These are phyloP conservation scores for Mesembryanthemum crystallinum DNA, from an alignment of 148 eudicot genomes.

Conservation along the genomic window DNA sequence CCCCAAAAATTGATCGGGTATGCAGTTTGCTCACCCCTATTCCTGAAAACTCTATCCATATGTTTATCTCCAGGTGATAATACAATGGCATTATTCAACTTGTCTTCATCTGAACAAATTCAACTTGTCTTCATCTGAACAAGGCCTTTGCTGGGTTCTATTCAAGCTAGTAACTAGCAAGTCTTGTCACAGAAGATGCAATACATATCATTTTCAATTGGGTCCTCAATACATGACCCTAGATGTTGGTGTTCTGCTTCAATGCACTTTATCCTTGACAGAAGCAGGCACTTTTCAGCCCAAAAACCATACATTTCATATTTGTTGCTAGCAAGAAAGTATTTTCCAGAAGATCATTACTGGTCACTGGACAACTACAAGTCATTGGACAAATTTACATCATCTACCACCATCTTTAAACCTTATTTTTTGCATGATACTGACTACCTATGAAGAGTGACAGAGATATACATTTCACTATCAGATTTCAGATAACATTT, in stretches of 20 bases:
- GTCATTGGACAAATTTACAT: too few species aligned
- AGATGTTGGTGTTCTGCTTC: background rate
- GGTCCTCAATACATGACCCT: slow-evolving; percentile 1
- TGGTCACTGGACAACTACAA: slow-evolving; percentile 11
- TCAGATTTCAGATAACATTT: slow-evolving; percentile 4
- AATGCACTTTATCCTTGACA: background rate
- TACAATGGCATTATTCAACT: slow-evolving; percentile 15
- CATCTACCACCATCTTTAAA: background rate
- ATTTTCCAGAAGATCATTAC: slow-evolving; percentile 5
- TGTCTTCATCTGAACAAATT: slow-evolving; percentile 20
- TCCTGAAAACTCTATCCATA: too few species aligned
- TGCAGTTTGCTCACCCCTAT: too few species aligned
- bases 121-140: slow-evolving; percentile 9
- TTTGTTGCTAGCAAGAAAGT: slow-evolving; percentile 5
- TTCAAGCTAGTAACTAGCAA: background rate
- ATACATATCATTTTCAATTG: background rate
- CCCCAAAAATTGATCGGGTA: too few species aligned
- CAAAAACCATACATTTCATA: background rate
- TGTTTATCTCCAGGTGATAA: too few species aligned
- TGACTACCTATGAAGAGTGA: slow-evolving; percentile 19
- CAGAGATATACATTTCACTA: too few species aligned
- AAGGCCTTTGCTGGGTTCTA: slow-evolving; percentile 3
- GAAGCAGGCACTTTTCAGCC: background rate
- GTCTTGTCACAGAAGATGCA: slow-evolving; percentile 13
- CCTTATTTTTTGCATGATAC: background rate